Percentiles rank a stretch among this genome's conserved stretches.
phyloP scores from a whole-genome alignment of 768 basidiomycete genomes.

The Rhizopogon vulgaris region DNA sequence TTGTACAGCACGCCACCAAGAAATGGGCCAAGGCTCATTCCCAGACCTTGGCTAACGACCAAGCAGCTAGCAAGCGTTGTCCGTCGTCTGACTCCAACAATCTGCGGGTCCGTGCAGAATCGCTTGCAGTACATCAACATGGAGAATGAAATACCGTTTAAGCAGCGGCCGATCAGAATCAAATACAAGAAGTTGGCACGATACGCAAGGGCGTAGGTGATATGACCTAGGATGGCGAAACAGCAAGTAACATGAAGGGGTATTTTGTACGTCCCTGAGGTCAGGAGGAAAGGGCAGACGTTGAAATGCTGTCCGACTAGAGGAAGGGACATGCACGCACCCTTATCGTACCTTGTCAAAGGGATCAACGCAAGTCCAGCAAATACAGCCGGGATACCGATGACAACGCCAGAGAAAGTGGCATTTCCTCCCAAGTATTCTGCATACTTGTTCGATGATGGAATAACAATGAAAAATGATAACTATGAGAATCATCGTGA shows the following conservation, averaged over 20 bases:
- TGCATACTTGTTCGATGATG: constrained; percentile 59
- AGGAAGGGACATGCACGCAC: constrained; percentile 23
- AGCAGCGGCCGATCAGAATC: constrained; percentile 65
- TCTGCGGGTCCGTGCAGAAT: constrained; percentile 63
- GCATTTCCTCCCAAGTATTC: constrained; percentile 57
- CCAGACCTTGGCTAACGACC: constrained; percentile 56
- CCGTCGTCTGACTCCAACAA: constrained; percentile 57
- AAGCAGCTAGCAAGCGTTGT: constrained; percentile 59
- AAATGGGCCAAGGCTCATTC: constrained; percentile 60
- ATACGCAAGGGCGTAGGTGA: constrained; percentile 60
- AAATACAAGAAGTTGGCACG: constrained; percentile 54
- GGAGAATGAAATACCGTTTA: constrained; percentile 54
- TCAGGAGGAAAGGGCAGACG: not conserved
- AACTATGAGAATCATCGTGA: constrained; percentile 30
- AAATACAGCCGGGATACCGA: constrained; percentile 63
- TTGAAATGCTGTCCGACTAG: not conserved
- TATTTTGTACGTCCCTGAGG: constrained; percentile 46
- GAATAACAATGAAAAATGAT: constrained; percentile 65
- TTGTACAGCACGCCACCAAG: constrained; percentile 57
- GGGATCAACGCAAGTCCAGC: constrained; percentile 55
- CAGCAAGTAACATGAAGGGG: constrained; percentile 53
- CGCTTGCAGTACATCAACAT: constrained; percentile 65
- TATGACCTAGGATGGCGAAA: constrained; percentile 46
- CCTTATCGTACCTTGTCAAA: constrained; percentile 51
- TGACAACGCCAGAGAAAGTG: constrained; percentile 62